phyloP scores from a whole-genome alignment of 768 basidiomycete genomes.

The Tulasnella sp. region DNA sequence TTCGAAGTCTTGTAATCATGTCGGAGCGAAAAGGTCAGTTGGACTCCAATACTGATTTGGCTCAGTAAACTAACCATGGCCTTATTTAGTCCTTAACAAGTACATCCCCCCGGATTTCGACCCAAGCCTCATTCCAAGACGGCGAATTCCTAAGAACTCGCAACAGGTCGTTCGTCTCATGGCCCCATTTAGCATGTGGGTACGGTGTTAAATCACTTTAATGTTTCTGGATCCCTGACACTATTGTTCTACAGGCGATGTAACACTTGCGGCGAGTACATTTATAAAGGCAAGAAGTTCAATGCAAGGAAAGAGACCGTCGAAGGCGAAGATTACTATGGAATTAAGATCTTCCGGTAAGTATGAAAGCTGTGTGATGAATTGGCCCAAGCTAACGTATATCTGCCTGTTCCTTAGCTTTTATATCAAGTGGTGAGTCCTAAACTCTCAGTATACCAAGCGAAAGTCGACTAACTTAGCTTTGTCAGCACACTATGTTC shows the following conservation, averaged over 20 bases:
- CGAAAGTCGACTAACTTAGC: background rate
- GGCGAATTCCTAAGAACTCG: conserved; percentile 86
- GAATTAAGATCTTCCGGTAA: conserved; percentile 86
- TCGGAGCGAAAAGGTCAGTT: conserved; percentile 74
- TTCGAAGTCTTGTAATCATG: conserved; percentile 48
- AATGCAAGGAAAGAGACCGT: conserved; percentile 99
- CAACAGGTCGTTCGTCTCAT: conserved; percentile 98
- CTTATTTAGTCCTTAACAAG: conserved; percentile 75
- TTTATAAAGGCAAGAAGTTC: conserved; percentile 99
- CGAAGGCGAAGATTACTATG: conserved; percentile 94
- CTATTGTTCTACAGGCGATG: conserved; percentile 57
- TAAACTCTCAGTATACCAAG: background rate
- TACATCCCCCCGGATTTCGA: conserved; percentile 99
- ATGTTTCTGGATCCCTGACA: background rate
- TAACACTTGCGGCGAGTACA: conserved; percentile 96
- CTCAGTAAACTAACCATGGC: background rate
- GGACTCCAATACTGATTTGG: background rate
- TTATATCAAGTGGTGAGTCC: conserved; percentile 79
- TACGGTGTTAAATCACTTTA: conserved; percentile 20
- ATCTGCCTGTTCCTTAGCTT: conserved; percentile 42
- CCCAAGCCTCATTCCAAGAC: conserved; percentile 88
- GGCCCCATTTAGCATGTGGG: conserved; percentile 98
- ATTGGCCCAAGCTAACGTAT: conserved; percentile 1
- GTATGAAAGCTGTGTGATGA: background rate
- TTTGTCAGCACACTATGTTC: conserved; percentile 81